Evolutionary conservation across 768 basidiomycete genomes (phyloP).

Genomic region (Tricholoma terreum): DNA sequence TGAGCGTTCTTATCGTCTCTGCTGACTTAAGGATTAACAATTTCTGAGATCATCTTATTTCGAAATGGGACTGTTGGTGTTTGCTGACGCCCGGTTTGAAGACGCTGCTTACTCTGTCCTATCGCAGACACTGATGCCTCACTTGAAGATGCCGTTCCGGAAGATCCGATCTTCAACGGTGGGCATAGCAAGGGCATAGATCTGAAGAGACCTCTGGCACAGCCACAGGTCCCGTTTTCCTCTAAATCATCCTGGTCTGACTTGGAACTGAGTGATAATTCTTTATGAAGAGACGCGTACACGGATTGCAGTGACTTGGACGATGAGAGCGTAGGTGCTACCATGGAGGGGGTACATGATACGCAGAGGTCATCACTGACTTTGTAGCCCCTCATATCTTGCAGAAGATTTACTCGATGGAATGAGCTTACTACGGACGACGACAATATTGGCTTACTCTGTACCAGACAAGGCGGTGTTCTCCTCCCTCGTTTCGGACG

Average conservation of each 20-base stretch:
- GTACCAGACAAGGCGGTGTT: not conserved
- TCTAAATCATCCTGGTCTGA: not conserved
- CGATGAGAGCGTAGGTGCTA: not conserved
- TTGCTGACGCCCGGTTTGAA: not conserved
- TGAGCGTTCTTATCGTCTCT: not conserved
- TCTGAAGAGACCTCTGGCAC: not conserved
- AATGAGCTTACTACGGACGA: not conserved
- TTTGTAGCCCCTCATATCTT: not conserved
- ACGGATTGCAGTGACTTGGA: conserved; percentile 3
- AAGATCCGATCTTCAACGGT: not conserved
- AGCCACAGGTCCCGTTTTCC: too few species aligned
- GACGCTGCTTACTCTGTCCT: not conserved
- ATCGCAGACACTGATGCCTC: not conserved
- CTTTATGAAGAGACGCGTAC: conserved; percentile 7
- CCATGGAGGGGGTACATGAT: not conserved
- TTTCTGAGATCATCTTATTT: not conserved
- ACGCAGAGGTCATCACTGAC: not conserved
- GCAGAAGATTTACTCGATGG: not conserved
- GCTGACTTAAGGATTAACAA: not conserved
- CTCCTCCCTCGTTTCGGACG: not conserved
- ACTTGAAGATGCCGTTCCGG: not conserved
- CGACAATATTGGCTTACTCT: not conserved
- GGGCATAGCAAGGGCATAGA: not conserved
- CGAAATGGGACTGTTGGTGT: not conserved
- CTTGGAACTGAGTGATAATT: not conserved